A percentile compares a stretch with the other conserved stretches of the same genome.
These are phyloP conservation scores for Croton laevigatus DNA, from an alignment of 441 rosid genomes.

Conservation along the genomic window DNA sequence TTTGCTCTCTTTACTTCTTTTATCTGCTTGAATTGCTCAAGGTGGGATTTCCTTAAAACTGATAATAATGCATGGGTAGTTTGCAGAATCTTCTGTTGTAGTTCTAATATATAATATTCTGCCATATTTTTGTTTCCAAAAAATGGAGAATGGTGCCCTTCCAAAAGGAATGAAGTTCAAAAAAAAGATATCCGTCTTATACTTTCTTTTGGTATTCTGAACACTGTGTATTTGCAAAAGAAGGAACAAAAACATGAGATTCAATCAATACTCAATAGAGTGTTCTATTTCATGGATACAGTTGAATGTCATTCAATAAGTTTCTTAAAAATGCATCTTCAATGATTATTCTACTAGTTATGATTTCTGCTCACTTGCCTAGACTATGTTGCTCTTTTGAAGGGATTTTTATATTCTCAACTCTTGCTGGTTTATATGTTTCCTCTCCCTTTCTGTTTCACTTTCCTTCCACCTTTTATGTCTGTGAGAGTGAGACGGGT, in stretches of 20 bases:
- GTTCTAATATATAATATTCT: not conserved
- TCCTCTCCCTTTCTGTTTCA: too few relatives aligned
- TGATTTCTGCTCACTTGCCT: not conserved
- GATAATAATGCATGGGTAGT: not conserved
- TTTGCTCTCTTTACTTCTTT: slow-evolving; percentile 2
- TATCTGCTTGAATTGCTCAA: not conserved
- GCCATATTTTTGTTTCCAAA: not conserved
- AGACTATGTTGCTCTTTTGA: not conserved
- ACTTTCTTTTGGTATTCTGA: not conserved
- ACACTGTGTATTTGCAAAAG: not conserved
- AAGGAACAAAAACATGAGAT: not conserved
- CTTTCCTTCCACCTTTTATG: too few relatives aligned
- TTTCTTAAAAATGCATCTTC: not conserved
- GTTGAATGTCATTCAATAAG: not conserved
- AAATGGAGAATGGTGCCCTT: not conserved
- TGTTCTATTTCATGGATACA: not conserved
- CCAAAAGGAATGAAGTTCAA: not conserved
- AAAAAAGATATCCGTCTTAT: not conserved
- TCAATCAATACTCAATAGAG: not conserved
- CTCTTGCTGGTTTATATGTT: not conserved
- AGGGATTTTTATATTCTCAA: not conserved
- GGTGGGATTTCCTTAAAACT: not conserved
- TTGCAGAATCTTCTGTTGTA: not conserved
- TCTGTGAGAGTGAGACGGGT: too few relatives aligned
- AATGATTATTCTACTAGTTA: not conserved